A percentile compares a stretch with the other conserved stretches of the same genome.
Conservation (phyloP, 2,329 filamentous ascomycete genomes). For the Ceratocystis papillata region DNA sequence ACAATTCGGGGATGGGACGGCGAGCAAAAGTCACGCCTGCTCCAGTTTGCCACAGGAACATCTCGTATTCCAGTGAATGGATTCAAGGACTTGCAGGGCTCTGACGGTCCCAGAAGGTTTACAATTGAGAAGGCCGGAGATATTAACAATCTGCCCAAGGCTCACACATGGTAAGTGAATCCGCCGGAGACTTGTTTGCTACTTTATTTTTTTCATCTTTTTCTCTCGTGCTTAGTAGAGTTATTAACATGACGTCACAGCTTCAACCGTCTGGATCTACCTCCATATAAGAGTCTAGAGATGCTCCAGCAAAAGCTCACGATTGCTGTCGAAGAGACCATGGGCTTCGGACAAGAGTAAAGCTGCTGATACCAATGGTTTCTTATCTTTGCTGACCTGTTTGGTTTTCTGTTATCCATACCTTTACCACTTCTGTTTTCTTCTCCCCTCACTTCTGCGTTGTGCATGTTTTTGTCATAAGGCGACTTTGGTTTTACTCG, state of each 20-base stretch:
- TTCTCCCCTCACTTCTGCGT: neutral
- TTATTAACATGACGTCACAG: slow-evolving; percentile 37
- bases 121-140: slow-evolving; percentile 98
- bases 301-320: slow-evolving; percentile 80
- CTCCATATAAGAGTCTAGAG: slow-evolving; percentile 82
- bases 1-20: slow-evolving; percentile 94
- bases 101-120: slow-evolving; percentile 86
- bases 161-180: slow-evolving; percentile 79
- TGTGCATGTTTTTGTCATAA: slow-evolving; percentile 5
- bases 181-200: neutral
- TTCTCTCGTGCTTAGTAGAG: neutral
- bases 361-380: neutral
- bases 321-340: slow-evolving; percentile 95
- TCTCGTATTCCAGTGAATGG: slow-evolving; percentile 97
- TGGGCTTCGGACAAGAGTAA: slow-evolving; percentile 97
- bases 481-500: slow-evolving; percentile 3
- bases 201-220: slow-evolving; percentile 3
- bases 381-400: neutral
- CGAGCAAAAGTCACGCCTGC: slow-evolving; percentile 88
- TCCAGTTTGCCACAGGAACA: slow-evolving; percentile 96
- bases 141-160: slow-evolving; percentile 80
- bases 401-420: slow-evolving; percentile 22
- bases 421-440: neutral
- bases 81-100: slow-evolving; percentile 97
- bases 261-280: slow-evolving; percentile 94